A percentile compares a stretch with the other conserved stretches of the same genome.
These are phyloP conservation scores for Madurella mycetomatis DNA, from an alignment of 2,329 filamentous ascomycete genomes.

Conservation along the genomic window DNA sequence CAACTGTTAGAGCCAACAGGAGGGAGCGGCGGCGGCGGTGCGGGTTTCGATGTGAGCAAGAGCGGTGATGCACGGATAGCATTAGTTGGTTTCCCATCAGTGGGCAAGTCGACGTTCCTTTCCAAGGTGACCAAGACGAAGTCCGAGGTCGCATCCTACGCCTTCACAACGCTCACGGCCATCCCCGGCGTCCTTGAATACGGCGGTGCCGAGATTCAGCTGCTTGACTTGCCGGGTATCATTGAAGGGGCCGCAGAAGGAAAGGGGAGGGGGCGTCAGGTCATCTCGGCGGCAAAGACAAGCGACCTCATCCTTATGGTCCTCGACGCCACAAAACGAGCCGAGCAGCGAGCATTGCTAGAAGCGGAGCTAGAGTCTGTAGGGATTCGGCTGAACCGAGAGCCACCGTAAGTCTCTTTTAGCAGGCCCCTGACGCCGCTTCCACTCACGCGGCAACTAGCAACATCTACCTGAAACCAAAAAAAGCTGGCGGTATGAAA, in stretches of 20 bases:
- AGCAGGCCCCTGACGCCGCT: not conserved
- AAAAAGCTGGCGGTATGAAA: slow-evolving; percentile 97
- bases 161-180: slow-evolving; percentile 95
- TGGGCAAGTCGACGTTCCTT: slow-evolving; percentile 98
- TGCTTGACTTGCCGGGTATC: slow-evolving; percentile 95
- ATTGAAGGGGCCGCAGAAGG: slow-evolving; percentile 96
- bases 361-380: slow-evolving; percentile 94
- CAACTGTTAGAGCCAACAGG: slow-evolving; percentile 91
- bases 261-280: slow-evolving; percentile 90
- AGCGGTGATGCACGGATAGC: slow-evolving; percentile 95
- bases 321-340: slow-evolving; percentile 91
- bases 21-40: slow-evolving; percentile 69
- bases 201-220: slow-evolving; percentile 94
- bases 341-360: slow-evolving; percentile 82
- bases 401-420: slow-evolving; percentile 65
- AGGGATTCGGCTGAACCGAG: slow-evolving; percentile 85
- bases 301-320: slow-evolving; percentile 97
- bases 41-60: slow-evolving; percentile 92
- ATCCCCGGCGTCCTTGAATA: slow-evolving; percentile 98
- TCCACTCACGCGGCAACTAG: slow-evolving; percentile 37
- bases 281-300: slow-evolving; percentile 97
- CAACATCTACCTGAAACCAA: slow-evolving; percentile 95
- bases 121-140: slow-evolving; percentile 98
- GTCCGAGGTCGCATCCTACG: slow-evolving; percentile 91
- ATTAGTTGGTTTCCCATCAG: slow-evolving; percentile 96